phyloP scores from a whole-genome alignment of 2,329 filamentous ascomycete species.

The Didymella arachidicola region DNA sequence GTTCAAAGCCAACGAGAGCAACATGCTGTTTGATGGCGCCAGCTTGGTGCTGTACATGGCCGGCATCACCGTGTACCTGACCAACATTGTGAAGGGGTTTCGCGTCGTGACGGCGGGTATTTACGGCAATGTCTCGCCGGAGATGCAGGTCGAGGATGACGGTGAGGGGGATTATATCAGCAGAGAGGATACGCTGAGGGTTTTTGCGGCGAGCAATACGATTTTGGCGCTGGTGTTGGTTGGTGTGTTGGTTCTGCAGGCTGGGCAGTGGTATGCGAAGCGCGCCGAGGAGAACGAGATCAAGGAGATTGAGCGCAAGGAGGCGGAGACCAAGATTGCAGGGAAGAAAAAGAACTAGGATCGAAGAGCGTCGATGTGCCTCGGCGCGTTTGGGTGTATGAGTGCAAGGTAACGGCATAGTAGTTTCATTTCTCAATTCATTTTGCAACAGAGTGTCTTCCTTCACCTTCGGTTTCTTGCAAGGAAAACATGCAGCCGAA shows the following conservation, averaged over 20 bases:
- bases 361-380: not conserved
- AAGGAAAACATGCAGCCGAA: not conserved
- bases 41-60: conserved; percentile 78
- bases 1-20: conserved; percentile 90
- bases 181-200: conserved; percentile 87
- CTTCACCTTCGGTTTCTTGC: not conserved
- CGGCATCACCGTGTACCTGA: conserved; percentile 89
- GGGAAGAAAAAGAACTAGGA: conserved; percentile 47
- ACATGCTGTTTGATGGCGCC: conserved; percentile 90
- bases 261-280: conserved; percentile 98
- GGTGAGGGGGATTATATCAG: conserved; percentile 72
- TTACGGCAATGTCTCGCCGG: conserved; percentile 61
- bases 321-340: conserved; percentile 41
- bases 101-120: conserved; percentile 78
- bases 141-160: conserved; percentile 39
- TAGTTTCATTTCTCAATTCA: conserved; percentile 1
- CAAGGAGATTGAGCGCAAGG: conserved; percentile 66
- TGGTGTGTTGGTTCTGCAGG: conserved; percentile 90
- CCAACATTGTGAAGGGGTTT: conserved; percentile 96
- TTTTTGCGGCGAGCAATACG: conserved; percentile 92
- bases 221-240: conserved; percentile 92
- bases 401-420: not conserved
- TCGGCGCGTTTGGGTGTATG: not conserved
- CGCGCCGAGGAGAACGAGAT: conserved; percentile 86
- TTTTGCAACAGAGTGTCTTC: not conserved